Evolutionary conservation across 1,284 basidiomycete species (phyloP).

Genomic region (Trametes pubescens): DNA sequence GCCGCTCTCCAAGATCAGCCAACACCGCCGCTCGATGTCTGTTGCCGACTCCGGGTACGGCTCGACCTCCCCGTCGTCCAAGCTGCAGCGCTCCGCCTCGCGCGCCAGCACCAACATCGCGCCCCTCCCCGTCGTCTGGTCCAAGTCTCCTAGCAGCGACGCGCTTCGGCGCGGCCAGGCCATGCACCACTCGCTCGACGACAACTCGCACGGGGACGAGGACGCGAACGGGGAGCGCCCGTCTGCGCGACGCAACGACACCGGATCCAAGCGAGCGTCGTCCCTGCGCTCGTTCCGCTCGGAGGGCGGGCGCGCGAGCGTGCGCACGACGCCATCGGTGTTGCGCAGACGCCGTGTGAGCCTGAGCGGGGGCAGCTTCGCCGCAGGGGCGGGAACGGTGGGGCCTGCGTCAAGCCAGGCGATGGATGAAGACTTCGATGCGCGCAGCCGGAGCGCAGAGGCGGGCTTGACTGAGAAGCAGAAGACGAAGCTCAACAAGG

Average conservation of each 20-base stretch:
- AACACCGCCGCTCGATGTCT: conserved; percentile 23
- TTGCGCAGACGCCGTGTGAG: conserved; percentile 44
- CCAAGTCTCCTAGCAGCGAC: conserved; percentile 18
- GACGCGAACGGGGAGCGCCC: conserved; percentile 2
- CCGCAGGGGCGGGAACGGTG: conserved; percentile 56
- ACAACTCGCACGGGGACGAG: conserved; percentile 7
- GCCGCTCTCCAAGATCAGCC: conserved; percentile 1
- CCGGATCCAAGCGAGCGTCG: conserved; percentile 31
- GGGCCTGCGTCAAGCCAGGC: conserved; percentile 47
- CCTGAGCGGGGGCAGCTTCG: conserved; percentile 54
- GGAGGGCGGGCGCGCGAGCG: conserved; percentile 30
- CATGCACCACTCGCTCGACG: conserved; percentile 13
- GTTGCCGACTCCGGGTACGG: conserved; percentile 41
- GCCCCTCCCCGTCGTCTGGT: conserved; percentile 42
- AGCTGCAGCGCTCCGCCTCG: conserved; percentile 21
- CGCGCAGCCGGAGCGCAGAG: conserved; percentile 52
- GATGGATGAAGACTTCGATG: conserved; percentile 47
- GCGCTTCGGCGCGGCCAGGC: conserved; percentile 17
- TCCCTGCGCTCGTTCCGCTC: conserved; percentile 42
- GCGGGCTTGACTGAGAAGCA: conserved; percentile 53
- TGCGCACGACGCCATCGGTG: conserved; percentile 39
- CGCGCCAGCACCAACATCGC: conserved; percentile 29
- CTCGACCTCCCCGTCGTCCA: conserved; percentile 22
- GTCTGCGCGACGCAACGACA: conserved; percentile 7
- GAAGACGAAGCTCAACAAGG: conserved; percentile 54